Conservation (phyloP, 495 filamentous ascomycete genomes). For the Penicillium flavigenum region DNA sequence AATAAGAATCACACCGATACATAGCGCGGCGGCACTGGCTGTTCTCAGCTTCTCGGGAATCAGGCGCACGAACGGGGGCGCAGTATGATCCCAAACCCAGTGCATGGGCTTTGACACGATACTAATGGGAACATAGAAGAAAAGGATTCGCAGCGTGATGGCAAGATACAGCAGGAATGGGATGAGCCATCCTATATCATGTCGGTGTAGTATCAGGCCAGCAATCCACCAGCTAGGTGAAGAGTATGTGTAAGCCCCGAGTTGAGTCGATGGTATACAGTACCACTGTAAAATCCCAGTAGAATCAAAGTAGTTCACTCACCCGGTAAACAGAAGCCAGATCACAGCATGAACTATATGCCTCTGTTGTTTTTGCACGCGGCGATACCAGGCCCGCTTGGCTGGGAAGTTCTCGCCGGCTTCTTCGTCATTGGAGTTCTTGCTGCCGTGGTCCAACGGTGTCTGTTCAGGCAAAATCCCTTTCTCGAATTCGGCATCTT, state of each 20-base stretch:
- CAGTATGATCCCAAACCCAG: constrained; percentile 64
- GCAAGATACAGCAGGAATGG: constrained; percentile 80
- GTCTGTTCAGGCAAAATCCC: constrained; percentile 42
- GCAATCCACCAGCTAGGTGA: constrained; percentile 80
- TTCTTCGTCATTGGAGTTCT: constrained; percentile 35
- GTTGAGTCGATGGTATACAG: constrained; percentile 1
- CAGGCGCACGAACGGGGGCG: constrained; percentile 44
- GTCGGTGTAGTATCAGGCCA: constrained; percentile 67
- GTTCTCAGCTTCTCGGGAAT: constrained; percentile 64
- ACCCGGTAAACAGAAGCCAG: constrained; percentile 62
- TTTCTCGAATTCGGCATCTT: constrained; percentile 44
- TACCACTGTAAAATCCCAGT: neutral
- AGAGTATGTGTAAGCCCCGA: constrained; percentile 15
- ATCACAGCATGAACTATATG: constrained; percentile 50
- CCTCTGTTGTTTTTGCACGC: constrained; percentile 30
- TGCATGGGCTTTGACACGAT: constrained; percentile 64
- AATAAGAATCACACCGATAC: constrained; percentile 68
- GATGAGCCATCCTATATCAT: constrained; percentile 78
- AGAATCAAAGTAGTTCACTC: constrained; percentile 27
- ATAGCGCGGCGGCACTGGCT: constrained; percentile 56
- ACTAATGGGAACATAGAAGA: constrained; percentile 67
- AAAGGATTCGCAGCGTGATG: constrained; percentile 70
- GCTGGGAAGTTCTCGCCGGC: constrained; percentile 24
- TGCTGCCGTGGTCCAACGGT: constrained; percentile 44
- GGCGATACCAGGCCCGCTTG: constrained; percentile 28